Base-by-base conservation (phyloP, 805 yeast genomes). In the Ogataea neopini region DNA sequence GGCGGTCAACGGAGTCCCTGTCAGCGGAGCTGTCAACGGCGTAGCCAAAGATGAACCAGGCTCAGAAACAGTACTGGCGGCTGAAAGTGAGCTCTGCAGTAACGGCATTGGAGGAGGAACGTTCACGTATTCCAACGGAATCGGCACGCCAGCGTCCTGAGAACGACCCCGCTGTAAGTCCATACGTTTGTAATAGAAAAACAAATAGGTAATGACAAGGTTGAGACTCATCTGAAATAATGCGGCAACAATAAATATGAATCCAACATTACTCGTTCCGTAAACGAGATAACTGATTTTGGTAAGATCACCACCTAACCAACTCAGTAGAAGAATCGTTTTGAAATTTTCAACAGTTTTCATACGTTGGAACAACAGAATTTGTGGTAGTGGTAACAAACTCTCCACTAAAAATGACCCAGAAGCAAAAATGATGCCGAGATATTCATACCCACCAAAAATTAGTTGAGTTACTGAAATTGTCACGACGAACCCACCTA, bases 291-390 rank as follows among this genome's bases (percentile, higher is more conserved):
- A 88, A 44, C 83, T 72, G 19, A 88, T 78, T 63, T 91, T 91
- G 32, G 88, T 77, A 34, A 84, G 71, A 67, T 90, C 97, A 48
- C 97, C 97, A 50, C 92, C 84, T 4, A 90, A 71, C 97, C 97
- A 90, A 59, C 91, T 84, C 15, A 89, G 67, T 30, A 90, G 63
- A 28, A 90, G 69, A 22, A 92, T 79, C 43, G 83, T 72, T 58
- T 89, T 84, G 69, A 90, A 90, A 50, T 94, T 92, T 53, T 84
- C 84, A 6, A 86, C 81, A 0, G 88, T 79, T 56, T 81, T 80
- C 22, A 84, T 57, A 47, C 89, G 75, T 60, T 80, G 76, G 40
- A 87, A 73, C 51, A 87, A 68, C n/a, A 88, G 69, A 40, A 87
- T 81, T 69, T 88, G 89, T 13, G 94, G 92, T 51, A 88, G 70